phyloP scores from a whole-genome alignment of 2,329 filamentous ascomycete genomes.

The Pleurostoma richardsiae region DNA sequence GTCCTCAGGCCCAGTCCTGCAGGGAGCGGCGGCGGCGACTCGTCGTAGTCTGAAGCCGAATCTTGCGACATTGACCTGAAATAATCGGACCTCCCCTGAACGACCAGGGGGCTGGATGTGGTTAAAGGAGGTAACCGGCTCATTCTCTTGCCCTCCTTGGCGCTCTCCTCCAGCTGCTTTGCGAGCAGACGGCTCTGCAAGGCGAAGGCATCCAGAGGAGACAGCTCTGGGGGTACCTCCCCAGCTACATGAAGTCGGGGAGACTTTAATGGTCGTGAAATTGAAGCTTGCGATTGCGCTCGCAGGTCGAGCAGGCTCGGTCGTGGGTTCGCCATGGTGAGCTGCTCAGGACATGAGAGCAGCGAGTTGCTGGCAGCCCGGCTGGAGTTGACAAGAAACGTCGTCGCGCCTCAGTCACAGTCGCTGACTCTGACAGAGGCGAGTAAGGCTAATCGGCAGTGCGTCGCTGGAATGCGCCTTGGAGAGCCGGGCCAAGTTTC shows the following conservation, averaged over 20 bases:
- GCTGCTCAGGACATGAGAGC: slow-evolving; percentile 5
- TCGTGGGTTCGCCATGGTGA: slow-evolving; percentile 45
- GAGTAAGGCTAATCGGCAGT: too few species aligned
- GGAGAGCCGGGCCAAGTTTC: background rate
- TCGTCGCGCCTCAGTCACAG: too few species aligned
- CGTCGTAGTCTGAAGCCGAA: slow-evolving; percentile 42
- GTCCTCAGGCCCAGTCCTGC: slow-evolving; percentile 44
- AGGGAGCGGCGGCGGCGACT: slow-evolving; percentile 25
- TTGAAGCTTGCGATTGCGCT: slow-evolving; percentile 49
- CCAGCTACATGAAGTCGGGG: slow-evolving; percentile 73
- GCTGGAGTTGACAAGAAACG: too few species aligned
- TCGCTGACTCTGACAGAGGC: too few species aligned
- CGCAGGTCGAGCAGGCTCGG: slow-evolving; percentile 57
- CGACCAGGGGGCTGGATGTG: slow-evolving; percentile 72
- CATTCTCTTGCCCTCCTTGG: slow-evolving; percentile 69
- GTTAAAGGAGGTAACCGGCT: slow-evolving; percentile 82
- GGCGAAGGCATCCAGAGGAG: slow-evolving; percentile 91
- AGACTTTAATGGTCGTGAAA: slow-evolving; percentile 58
- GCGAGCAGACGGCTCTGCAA: slow-evolving; percentile 85
- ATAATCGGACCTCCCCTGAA: slow-evolving; percentile 72
- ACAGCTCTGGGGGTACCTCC: slow-evolving; percentile 82
- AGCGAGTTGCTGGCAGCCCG: too few species aligned
- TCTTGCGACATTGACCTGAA: slow-evolving; percentile 72
- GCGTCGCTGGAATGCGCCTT: background rate
- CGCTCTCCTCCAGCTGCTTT: slow-evolving; percentile 76